Evolutionary conservation across 768 basidiomycete species (phyloP).

Genomic region (Daedaleopsis nitida): DNA sequence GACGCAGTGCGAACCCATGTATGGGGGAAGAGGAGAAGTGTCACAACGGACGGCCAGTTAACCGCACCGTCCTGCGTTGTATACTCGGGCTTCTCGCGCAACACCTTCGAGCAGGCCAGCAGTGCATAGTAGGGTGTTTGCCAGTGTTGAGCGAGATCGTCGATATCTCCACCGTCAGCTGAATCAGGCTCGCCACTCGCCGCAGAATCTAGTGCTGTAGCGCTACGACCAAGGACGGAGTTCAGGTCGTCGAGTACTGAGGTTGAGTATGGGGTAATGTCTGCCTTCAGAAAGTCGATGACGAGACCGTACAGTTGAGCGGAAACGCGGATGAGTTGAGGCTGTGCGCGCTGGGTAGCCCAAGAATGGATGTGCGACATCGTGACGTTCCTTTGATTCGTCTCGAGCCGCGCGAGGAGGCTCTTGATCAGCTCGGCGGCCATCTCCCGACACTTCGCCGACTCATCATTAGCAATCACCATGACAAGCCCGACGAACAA

Average conservation of each 20-base stretch:
- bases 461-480: conserved; percentile 93
- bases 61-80: conserved; percentile 48
- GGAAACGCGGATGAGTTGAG: conserved; percentile 69
- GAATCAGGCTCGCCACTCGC: conserved; percentile 29
- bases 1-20: conserved; percentile 90
- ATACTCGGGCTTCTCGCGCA: conserved; percentile 56
- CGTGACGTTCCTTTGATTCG: conserved; percentile 54
- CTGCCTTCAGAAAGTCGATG: conserved; percentile 63
- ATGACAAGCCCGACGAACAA: conserved; percentile 91
- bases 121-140: conserved; percentile 82
- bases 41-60: conserved; percentile 62
- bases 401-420: conserved; percentile 70
- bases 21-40: conserved; percentile 85
- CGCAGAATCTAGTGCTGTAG: conserved; percentile 38
- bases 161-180: conserved; percentile 49
- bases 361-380: conserved; percentile 78
- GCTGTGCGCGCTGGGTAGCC: conserved; percentile 64
- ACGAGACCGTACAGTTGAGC: conserved; percentile 83
- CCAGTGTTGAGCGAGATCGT: conserved; percentile 47
- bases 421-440: conserved; percentile 81
- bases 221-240: conserved; percentile 46
- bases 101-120: conserved; percentile 61
- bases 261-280: conserved; percentile 46
- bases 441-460: conserved; percentile 86
- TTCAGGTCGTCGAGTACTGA: conserved; percentile 60